These are phyloP conservation scores for Emericellopsis atlantica DNA, from an alignment of 2,329 filamentous ascomycete genomes.

Conservation along the genomic window DNA sequence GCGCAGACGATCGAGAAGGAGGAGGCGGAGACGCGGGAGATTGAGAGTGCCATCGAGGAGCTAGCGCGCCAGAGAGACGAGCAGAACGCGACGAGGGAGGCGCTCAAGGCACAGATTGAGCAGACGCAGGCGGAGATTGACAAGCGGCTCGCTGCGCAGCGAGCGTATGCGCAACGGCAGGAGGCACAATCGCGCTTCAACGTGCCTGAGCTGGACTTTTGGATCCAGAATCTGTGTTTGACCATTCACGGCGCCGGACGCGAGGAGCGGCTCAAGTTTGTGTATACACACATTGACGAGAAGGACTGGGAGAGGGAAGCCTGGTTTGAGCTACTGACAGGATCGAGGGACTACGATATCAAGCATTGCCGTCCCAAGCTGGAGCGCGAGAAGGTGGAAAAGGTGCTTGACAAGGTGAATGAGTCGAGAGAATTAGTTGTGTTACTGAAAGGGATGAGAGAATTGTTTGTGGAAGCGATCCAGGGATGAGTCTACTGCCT, in stretches of 20 bases:
- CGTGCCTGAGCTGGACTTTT: conserved; percentile 87
- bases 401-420: conserved; percentile 67
- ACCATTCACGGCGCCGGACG: conserved; percentile 79
- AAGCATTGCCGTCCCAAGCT: conserved; percentile 71
- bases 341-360: conserved; percentile 73
- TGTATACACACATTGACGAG: conserved; percentile 79
- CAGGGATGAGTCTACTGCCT: conserved; percentile 25
- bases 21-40: conserved; percentile 63
- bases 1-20: conserved; percentile 67
- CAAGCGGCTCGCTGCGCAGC: conserved; percentile 56
- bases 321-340: conserved; percentile 84
- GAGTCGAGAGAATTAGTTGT: conserved; percentile 62
- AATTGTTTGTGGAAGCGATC: conserved; percentile 59
- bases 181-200: conserved; percentile 82
- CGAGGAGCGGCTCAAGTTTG: conserved; percentile 78
- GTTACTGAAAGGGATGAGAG: conserved; percentile 72
- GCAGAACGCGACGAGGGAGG: conserved; percentile 43
- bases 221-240: conserved; percentile 82
- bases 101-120: conserved; percentile 47
- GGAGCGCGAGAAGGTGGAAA: conserved; percentile 64
- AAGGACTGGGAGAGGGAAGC: conserved; percentile 79
- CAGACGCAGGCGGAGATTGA: conserved; percentile 61
- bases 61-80: conserved; percentile 48
- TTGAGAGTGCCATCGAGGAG: conserved; percentile 48
- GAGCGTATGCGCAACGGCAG: conserved; percentile 58